These are phyloP conservation scores for Blastocystis sp. DNA, from an alignment of 352 stramenopile species.

Conservation along the genomic window DNA sequence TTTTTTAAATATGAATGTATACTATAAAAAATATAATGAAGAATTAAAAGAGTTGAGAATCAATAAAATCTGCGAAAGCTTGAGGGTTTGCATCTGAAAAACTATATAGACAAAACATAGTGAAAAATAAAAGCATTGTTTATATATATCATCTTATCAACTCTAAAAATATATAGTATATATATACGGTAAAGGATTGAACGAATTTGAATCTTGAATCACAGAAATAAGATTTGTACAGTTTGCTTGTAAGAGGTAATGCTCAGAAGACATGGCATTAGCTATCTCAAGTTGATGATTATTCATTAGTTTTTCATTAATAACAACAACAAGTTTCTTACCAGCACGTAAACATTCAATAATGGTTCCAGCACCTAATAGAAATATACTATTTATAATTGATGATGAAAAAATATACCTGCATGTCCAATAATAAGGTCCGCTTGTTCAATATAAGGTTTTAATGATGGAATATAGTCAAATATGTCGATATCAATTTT, in stretches of 20 bases:
- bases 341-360: not conserved
- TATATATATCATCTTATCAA: too few relatives aligned
- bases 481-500: slow-evolving; percentile 9
- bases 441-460: not conserved
- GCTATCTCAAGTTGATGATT: slow-evolving; percentile 36
- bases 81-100: too few relatives aligned
- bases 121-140: too few relatives aligned
- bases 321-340: slow-evolving; percentile 7
- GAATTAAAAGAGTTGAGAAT: too few relatives aligned
- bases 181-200: too few relatives aligned
- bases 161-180: too few relatives aligned
- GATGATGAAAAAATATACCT: not conserved
- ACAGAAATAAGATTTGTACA: not conserved
- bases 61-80: too few relatives aligned
- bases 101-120: too few relatives aligned
- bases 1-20: too few relatives aligned
- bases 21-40: too few relatives aligned
- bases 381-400: too few relatives aligned
- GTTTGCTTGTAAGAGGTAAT: slow-evolving; percentile 21
- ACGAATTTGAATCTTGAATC: too few relatives aligned
- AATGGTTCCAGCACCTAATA: slow-evolving; percentile 30
- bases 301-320: slow-evolving; percentile 28
- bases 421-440: slow-evolving; percentile 24
- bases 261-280: slow-evolving; percentile 5
- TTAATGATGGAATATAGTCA: slow-evolving; percentile 18